Evolutionary conservation across 1,284 basidiomycete genomes (phyloP).

Genomic region (Peniophora sp.): DNA sequence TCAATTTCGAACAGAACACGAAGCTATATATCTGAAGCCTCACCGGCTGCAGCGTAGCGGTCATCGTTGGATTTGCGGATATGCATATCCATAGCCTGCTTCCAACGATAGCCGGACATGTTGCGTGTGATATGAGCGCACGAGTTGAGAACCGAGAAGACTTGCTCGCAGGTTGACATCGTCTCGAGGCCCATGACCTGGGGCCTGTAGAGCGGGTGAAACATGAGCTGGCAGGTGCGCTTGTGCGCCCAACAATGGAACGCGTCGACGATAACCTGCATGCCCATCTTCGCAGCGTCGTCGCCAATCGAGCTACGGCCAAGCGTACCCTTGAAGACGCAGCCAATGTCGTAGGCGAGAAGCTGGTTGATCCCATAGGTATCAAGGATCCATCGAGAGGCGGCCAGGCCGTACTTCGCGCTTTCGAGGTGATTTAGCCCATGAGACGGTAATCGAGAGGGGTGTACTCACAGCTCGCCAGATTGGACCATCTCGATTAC

Average conservation of each 20-base stretch:
- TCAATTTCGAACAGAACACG: too few relatives aligned
- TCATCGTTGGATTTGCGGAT: too few relatives aligned
- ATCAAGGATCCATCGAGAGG: constrained; percentile 7
- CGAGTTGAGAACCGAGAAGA: constrained; percentile 19
- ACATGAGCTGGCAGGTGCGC: constrained; percentile 15
- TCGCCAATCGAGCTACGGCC: constrained; percentile 11
- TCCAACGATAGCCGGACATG: constrained; percentile 15
- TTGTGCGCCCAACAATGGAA: constrained; percentile 25
- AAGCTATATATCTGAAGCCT: too few relatives aligned
- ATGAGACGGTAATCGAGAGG: background rate
- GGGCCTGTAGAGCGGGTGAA: constrained; percentile 15
- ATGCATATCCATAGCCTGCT: constrained; percentile 16
- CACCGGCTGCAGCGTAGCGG: too few relatives aligned
- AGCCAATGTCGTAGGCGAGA: constrained; percentile 13
- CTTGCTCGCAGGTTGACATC: constrained; percentile 17
- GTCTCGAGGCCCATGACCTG: constrained; percentile 21
- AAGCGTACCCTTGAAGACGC: constrained; percentile 8
- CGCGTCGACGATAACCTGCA: constrained; percentile 6
- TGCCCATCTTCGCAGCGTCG: background rate
- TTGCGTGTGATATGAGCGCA: constrained; percentile 16
- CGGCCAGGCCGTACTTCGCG: constrained; percentile 13
- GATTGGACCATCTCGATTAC: constrained; percentile 14
- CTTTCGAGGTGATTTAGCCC: background rate
- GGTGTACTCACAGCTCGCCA: constrained; percentile 2
- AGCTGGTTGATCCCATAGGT: constrained; percentile 5